Conservation (phyloP, 176 grass and related monocot species). For the Neostapfia colusana region DNA sequence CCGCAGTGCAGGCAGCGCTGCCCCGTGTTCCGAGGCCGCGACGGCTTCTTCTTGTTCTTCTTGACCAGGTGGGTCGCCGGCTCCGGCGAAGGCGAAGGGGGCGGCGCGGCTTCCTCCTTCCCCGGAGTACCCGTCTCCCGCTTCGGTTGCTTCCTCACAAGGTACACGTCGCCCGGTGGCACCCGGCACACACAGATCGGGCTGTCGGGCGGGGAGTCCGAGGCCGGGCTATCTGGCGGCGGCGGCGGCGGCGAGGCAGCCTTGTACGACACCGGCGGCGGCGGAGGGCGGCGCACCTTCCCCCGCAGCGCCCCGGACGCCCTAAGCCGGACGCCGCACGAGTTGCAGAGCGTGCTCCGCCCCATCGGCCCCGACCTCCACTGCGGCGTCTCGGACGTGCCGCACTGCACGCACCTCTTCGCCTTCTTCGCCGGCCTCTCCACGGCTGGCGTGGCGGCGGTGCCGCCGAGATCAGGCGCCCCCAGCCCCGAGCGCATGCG, state of each 20-base stretch:
- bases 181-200: constrained; percentile 34
- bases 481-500: not conserved
- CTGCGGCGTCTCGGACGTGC: constrained; percentile 66
- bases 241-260: too few relatives aligned
- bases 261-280: too few relatives aligned
- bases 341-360: constrained; percentile 72
- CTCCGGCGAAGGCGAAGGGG: not conserved
- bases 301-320: constrained; percentile 58
- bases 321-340: constrained; percentile 64
- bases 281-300: constrained; percentile 33
- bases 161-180: constrained; percentile 32
- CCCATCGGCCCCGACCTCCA: constrained; percentile 80
- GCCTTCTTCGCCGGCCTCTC: constrained; percentile 50
- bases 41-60: constrained; percentile 37
- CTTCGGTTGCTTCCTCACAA: constrained; percentile 25
- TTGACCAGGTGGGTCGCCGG: constrained; percentile 22
- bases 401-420: constrained; percentile 67
- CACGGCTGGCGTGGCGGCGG: not conserved
- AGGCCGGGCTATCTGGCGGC: constrained; percentile 41
- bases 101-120: not conserved
- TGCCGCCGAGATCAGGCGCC: not conserved
- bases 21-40: not conserved
- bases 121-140: not conserved
- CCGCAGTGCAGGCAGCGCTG: constrained; percentile 69
- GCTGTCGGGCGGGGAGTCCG: constrained; percentile 33